These are phyloP conservation scores for Aspergillus fischeri DNA, from an alignment of 2,329 filamentous ascomycete genomes.

Conservation along the genomic window DNA sequence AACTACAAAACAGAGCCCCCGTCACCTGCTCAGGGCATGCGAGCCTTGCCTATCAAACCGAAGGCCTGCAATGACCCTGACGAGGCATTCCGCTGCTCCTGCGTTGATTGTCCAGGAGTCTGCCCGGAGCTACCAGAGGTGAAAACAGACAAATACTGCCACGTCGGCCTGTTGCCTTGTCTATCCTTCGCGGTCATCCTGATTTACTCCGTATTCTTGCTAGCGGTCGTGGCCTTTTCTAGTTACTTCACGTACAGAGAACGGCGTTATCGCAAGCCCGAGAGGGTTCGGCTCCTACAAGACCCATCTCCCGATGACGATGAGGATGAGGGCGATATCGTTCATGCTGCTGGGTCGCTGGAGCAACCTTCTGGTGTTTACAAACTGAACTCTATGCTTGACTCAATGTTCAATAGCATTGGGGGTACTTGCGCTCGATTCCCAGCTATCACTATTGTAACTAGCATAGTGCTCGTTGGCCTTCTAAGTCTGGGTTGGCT, in stretches of 20 bases:
- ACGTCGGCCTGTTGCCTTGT: conserved; percentile 84
- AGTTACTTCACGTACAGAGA: conserved; percentile 73
- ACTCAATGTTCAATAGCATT: conserved; percentile 72
- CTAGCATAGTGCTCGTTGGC: conserved; percentile 69
- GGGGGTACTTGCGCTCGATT: conserved; percentile 78
- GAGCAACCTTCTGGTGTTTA: conserved; percentile 78
- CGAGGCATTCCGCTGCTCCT: conserved; percentile 81
- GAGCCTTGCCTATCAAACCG: conserved; percentile 64
- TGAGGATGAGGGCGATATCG: conserved; percentile 85
- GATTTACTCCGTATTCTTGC: conserved; percentile 71
- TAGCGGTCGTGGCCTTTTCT: conserved; percentile 62
- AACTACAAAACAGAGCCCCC: conserved; percentile 67
- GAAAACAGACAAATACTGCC: conserved; percentile 65
- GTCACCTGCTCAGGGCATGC: conserved; percentile 63
- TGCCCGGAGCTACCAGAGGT: conserved; percentile 79
- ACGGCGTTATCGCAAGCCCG: conserved; percentile 69
- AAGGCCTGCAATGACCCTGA: conserved; percentile 90
- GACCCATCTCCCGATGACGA: conserved; percentile 82
- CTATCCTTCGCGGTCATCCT: conserved; percentile 90
- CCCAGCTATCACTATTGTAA: conserved; percentile 74
- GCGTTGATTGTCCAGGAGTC: conserved; percentile 82
- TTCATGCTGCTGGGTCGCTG: conserved; percentile 70
- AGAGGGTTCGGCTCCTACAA: conserved; percentile 80
- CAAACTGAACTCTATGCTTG: conserved; percentile 75
- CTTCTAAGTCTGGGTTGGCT: conserved; percentile 85